Conservation (phyloP, 352 stramenopile species). For the Phytophthora sp. region DNA sequence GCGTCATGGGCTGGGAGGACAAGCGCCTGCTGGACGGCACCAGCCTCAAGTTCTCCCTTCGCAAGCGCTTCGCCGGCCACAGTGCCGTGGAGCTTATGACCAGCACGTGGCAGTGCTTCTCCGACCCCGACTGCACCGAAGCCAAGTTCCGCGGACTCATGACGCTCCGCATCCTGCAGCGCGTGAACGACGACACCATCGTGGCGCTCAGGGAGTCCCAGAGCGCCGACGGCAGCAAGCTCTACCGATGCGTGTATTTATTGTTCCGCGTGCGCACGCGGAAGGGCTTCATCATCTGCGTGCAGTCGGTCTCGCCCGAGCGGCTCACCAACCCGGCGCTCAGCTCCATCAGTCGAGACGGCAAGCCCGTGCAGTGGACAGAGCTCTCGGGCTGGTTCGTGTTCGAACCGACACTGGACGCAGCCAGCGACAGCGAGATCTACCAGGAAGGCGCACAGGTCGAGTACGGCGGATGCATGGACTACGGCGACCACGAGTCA, state of each 20-base stretch:
- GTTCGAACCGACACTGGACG: slow-evolving; percentile 49
- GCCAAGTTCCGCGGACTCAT: slow-evolving; percentile 70
- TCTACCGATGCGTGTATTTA: slow-evolving; percentile 75
- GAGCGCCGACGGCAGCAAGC: slow-evolving; percentile 44
- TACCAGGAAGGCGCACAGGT: slow-evolving; percentile 54
- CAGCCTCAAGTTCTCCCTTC: slow-evolving; percentile 68
- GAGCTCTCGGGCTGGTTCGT: slow-evolving; percentile 73
- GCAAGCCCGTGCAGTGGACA: slow-evolving; percentile 67
- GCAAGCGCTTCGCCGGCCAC: slow-evolving; percentile 55
- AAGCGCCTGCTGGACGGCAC: slow-evolving; percentile 58
- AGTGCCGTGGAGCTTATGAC: slow-evolving; percentile 55
- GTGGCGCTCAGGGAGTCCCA: slow-evolving; percentile 61
- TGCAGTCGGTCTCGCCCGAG: slow-evolving; percentile 58
- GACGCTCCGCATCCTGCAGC: slow-evolving; percentile 66
- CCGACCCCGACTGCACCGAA: slow-evolving; percentile 59
- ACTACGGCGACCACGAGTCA: slow-evolving; percentile 61
- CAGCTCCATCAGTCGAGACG: slow-evolving; percentile 38
- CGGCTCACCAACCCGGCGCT: slow-evolving; percentile 24
- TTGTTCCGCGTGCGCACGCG: slow-evolving; percentile 74
- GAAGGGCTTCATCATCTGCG: slow-evolving; percentile 69
- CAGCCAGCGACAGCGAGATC: slow-evolving; percentile 9
- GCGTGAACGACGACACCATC: slow-evolving; percentile 75
- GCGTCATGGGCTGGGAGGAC: slow-evolving; percentile 74
- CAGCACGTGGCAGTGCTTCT: slow-evolving; percentile 75
- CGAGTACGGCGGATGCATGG: slow-evolving; percentile 72